A percentile compares a stretch with the other conserved stretches of the same genome.
phyloP scores from a whole-genome alignment of 1,284 basidiomycete genomes.

The Sphaerobolus stellatus region DNA sequence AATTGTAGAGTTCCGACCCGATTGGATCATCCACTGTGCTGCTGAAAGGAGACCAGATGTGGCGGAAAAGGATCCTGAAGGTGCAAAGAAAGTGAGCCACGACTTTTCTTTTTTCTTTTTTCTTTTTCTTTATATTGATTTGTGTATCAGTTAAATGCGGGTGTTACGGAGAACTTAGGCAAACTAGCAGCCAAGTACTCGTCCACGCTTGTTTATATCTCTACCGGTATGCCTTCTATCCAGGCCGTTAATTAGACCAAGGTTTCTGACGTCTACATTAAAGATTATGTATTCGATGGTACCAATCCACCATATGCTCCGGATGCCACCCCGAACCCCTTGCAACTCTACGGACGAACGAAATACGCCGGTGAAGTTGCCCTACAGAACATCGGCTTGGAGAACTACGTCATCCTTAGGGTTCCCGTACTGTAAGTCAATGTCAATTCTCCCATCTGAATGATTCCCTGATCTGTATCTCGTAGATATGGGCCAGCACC shows the following conservation, averaged over 20 bases:
- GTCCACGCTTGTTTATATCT: conserved; percentile 73
- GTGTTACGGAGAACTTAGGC: conserved; percentile 63
- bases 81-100: conserved; percentile 52
- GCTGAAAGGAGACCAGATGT: conserved; percentile 83
- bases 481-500: conserved; percentile 75
- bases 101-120: background rate
- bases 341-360: conserved; percentile 75
- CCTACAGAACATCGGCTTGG: conserved; percentile 53
- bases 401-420: conserved; percentile 63
- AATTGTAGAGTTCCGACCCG: conserved; percentile 56
- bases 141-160: conserved; percentile 59
- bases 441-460: background rate
- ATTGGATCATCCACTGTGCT: conserved; percentile 83
- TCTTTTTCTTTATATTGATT: conserved; percentile 1
- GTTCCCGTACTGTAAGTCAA: conserved; percentile 75
- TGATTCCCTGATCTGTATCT: background rate
- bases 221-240: conserved; percentile 52
- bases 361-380: conserved; percentile 77
- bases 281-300: conserved; percentile 87
- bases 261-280: background rate
- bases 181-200: conserved; percentile 52
- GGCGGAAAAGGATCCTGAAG: conserved; percentile 74
- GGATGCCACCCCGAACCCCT: conserved; percentile 62
- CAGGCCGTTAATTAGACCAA: background rate
- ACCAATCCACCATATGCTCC: conserved; percentile 77